phyloP scores from a whole-genome alignment of 306 rosid genomes.

The Benincasa hispida region DNA sequence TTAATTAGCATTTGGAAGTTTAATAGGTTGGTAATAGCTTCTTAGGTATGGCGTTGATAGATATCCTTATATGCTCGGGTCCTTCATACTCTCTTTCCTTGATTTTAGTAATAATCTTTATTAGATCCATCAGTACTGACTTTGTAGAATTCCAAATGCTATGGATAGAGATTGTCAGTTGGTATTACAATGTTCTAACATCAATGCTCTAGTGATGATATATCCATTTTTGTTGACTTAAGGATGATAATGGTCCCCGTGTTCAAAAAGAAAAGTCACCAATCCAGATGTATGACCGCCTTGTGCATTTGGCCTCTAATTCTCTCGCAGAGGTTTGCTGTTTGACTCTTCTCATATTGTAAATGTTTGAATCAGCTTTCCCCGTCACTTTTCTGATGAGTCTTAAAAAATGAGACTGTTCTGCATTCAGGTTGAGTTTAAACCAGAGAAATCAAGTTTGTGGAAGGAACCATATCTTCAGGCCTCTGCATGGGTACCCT shows the following conservation, averaged over 20 bases:
- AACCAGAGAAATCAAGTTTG: slow-evolving; percentile 46
- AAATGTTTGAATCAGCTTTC: neutral
- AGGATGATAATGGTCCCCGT: slow-evolving; percentile 25
- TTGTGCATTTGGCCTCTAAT: slow-evolving; percentile 57
- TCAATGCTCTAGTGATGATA: neutral
- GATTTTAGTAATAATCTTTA: neutral
- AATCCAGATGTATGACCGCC: slow-evolving; percentile 61
- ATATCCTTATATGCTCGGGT: neutral
- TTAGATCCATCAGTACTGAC: neutral
- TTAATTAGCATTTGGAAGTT: neutral
- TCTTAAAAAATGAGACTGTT: slow-evolving; percentile 9
- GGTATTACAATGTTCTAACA: neutral
- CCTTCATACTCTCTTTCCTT: neutral
- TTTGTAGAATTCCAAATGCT: neutral
- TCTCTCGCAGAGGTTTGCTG: slow-evolving; percentile 59
- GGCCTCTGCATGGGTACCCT: slow-evolving; percentile 68
- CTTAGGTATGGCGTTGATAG: neutral
- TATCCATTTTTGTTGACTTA: slow-evolving; percentile 8
- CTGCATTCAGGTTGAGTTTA: slow-evolving; percentile 41
- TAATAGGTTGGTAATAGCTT: neutral
- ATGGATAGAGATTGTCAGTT: neutral
- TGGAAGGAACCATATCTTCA: slow-evolving; percentile 56
- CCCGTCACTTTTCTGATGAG: neutral
- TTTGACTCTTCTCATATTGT: slow-evolving; percentile 5
- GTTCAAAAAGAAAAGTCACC: slow-evolving; percentile 24